Evolutionary conservation across 116 monocot genomes (phyloP).

Genomic region (Papilionanthe hybrid): DNA sequence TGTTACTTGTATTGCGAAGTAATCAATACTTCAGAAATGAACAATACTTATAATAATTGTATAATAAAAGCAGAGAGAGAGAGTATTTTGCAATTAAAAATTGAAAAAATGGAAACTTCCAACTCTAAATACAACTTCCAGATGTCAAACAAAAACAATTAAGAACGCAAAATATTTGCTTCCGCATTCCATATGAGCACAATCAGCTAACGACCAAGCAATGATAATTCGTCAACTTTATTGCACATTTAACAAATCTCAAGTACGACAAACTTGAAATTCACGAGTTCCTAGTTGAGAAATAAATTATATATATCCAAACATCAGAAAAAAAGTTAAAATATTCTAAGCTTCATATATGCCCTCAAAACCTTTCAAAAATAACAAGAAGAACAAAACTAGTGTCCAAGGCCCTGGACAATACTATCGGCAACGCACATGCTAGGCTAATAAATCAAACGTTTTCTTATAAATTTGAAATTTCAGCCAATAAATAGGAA

Average conservation of each 20-base stretch:
- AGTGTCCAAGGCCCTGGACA: neutral
- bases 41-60: too few relatives aligned
- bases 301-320: neutral
- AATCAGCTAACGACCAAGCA: neutral
- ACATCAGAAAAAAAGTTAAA: neutral
- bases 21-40: neutral
- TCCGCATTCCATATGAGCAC: neutral
- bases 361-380: too few relatives aligned
- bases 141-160: neutral
- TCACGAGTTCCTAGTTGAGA: neutral
- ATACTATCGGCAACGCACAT: neutral
- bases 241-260: neutral
- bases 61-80: neutral
- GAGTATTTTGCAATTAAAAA: neutral
- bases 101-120: neutral
- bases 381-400: too few relatives aligned
- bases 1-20: neutral
- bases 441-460: neutral
- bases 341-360: too few relatives aligned
- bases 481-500: neutral
- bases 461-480: neutral
- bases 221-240: neutral
- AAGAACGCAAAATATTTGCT: neutral
- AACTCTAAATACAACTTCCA: neutral
- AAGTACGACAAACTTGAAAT: neutral